These are phyloP conservation scores for Ophiostoma montium DNA, from an alignment of 2,329 filamentous ascomycete genomes.

Conservation along the genomic window DNA sequence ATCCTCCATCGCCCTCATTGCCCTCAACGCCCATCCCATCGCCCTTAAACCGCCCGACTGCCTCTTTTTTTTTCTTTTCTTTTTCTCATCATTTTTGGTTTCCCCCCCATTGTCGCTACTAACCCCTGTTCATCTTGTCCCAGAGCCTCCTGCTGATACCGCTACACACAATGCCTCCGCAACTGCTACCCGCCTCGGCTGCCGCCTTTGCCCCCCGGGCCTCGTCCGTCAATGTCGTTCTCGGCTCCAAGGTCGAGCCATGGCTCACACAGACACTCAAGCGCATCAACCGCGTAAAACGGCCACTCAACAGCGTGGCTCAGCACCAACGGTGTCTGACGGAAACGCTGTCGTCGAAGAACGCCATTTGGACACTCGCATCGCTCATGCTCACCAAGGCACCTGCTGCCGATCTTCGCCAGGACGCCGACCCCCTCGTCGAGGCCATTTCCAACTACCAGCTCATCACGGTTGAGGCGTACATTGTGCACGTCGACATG, in stretches of 20 bases:
- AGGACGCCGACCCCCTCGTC: constrained; percentile 67
- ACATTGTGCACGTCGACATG: constrained; percentile 98
- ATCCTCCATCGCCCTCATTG: neutral
- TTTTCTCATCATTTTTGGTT: neutral
- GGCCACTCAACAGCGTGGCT: constrained; percentile 88
- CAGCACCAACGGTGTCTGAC: constrained; percentile 94
- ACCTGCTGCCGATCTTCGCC: constrained; percentile 69
- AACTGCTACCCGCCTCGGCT: constrained; percentile 87
- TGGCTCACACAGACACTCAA: constrained; percentile 97
- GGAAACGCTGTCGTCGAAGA: constrained; percentile 76
- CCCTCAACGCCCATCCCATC: neutral
- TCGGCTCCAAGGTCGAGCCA: constrained; percentile 81
- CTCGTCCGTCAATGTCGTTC: constrained; percentile 85
- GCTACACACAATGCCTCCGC: constrained; percentile 57
- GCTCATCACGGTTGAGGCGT: constrained; percentile 86
- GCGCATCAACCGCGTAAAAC: constrained; percentile 91
- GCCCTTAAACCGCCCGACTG: constrained; percentile 12
- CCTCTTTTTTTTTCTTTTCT: constrained; percentile 1
- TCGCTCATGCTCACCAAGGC: constrained; percentile 87
- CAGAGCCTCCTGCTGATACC: constrained; percentile 1
- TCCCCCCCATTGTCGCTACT: neutral
- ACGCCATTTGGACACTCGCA: constrained; percentile 88
- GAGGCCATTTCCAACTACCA: constrained; percentile 89
- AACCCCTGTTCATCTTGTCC: constrained; percentile 1
- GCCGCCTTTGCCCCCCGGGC: constrained; percentile 86